Evolutionary conservation across 768 basidiomycete species (phyloP).

Genomic region (Agaricus subrufescens): DNA sequence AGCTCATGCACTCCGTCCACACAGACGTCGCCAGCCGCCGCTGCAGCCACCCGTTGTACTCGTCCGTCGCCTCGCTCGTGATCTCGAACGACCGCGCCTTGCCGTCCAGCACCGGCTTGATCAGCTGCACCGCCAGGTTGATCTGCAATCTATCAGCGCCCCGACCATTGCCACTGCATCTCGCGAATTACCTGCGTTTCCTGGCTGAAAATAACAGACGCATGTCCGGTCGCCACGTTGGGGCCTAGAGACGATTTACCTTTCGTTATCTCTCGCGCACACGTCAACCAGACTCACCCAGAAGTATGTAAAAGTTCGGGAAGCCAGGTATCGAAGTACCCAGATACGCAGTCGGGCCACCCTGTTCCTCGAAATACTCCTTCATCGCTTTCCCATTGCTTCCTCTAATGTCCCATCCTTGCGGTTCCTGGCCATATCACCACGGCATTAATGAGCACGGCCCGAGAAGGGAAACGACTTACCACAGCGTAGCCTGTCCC

Average conservation of each 20-base stretch:
- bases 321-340: slow-evolving; percentile 53
- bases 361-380: slow-evolving; percentile 43
- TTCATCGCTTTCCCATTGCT: slow-evolving; percentile 33
- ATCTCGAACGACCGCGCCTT: slow-evolving; percentile 47
- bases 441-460: slow-evolving; percentile 3
- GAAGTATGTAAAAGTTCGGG: slow-evolving; percentile 46
- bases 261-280: not conserved
- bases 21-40: slow-evolving; percentile 41
- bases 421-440: slow-evolving; percentile 25
- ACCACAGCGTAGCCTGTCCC: slow-evolving; percentile 52
- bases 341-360: slow-evolving; percentile 48
- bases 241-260: slow-evolving; percentile 33
- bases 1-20: slow-evolving; percentile 51
- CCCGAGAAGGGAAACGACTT: slow-evolving; percentile 14
- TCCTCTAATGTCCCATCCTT: slow-evolving; percentile 35
- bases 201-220: slow-evolving; percentile 50
- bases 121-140: slow-evolving; percentile 40
- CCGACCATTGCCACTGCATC: slow-evolving; percentile 3
- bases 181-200: slow-evolving; percentile 44
- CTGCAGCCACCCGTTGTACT: slow-evolving; percentile 52
- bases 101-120: slow-evolving; percentile 47
- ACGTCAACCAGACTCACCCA: slow-evolving; percentile 31
- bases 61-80: slow-evolving; percentile 37
- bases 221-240: slow-evolving; percentile 54
- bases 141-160: slow-evolving; percentile 31